phyloP scores from a whole-genome alignment of 2,329 filamentous ascomycete genomes.

The Biscogniauxia marginata region DNA sequence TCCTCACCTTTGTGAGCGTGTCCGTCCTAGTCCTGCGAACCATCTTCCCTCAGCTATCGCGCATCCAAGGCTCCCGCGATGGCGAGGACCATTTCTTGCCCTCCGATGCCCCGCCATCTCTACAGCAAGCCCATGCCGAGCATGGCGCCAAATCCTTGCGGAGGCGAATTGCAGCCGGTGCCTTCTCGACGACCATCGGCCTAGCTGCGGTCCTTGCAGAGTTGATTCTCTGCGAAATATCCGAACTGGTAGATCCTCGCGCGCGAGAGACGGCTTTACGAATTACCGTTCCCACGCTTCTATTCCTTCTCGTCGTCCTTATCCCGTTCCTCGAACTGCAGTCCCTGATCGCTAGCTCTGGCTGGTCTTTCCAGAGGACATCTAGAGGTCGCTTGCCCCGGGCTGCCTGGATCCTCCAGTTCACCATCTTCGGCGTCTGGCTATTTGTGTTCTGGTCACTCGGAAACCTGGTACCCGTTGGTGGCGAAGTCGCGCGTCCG shows the following conservation, averaged over 20 bases:
- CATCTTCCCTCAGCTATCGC: conserved; percentile 71
- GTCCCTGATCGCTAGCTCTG: conserved; percentile 55
- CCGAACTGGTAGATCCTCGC: conserved; percentile 66
- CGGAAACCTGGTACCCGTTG: conserved; percentile 58
- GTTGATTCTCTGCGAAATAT: conserved; percentile 80
- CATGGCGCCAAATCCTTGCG: conserved; percentile 53
- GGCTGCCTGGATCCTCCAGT: conserved; percentile 63
- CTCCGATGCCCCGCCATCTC: conserved; percentile 57
- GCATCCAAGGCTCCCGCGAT: conserved; percentile 48
- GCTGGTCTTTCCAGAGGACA: conserved; percentile 62
- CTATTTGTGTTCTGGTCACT: conserved; percentile 74
- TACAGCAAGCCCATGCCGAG: conserved; percentile 59
- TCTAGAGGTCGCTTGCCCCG: conserved; percentile 56
- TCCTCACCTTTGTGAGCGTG: conserved; percentile 66
- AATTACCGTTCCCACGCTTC: conserved; percentile 66
- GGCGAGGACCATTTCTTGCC: conserved; percentile 63
- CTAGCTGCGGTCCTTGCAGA: conserved; percentile 76
- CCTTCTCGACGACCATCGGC: conserved; percentile 75
- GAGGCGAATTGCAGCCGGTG: conserved; percentile 55
- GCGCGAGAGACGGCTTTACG: conserved; percentile 68
- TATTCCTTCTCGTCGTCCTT: conserved; percentile 70
- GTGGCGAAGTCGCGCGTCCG: conserved; percentile 43
- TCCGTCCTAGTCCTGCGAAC: conserved; percentile 62
- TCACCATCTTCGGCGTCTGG: conserved; percentile 64
- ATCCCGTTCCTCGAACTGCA: conserved; percentile 80